Evolutionary conservation across 2,329 filamentous ascomycete species (phyloP), one percentile per base, ranked within the genome.

Genomic region (Eutypa lata): DNA sequence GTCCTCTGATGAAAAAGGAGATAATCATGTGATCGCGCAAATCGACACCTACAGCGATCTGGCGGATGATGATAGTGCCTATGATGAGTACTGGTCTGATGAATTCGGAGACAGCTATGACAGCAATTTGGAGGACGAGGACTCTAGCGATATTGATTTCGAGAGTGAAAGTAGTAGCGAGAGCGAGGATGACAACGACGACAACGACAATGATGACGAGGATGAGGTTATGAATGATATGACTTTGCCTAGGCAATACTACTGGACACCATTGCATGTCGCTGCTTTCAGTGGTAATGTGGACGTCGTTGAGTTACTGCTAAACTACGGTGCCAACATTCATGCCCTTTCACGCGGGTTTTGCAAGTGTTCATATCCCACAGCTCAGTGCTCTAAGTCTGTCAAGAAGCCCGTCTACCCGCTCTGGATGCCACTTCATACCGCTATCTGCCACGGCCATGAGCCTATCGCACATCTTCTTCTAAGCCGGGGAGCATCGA

Each of bases 211-310:
- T 16, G 33, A 46, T 2, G 42, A 51, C 6, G 11, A 21, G 13
- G 37, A 47, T 10, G 37, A 49, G 11, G 26, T 44, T 33, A 31
- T n/a, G 18, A 35, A 35, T 38, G 22, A 35, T 18, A 18, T 31
- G 21, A 35, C 52, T 16, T 48, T 52, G 11, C 19, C 48, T 28
- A 28, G 49, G 7, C 22, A 22, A 42, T 55, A 45, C 40, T 61
- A 54, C 42, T 62, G 59, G 60, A 57, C 55, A 16, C 55, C 58
- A n/a, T 51, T 65, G 1, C 61, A 65, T 24, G 52, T 60, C 13
- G 61, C 61, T 7, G 59, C 52, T 2, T 37, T 51, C 14, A 37
- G 43, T 49, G 60, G 62, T 7, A 47, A 61, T n/a, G 51, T 61
- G 16, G 28, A 60, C 4, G 53, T 63, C 1, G 45, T 63, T n/a